Base-by-base conservation (phyloP, 805 yeast species). In the Saccharomycopsis sp. region DNA sequence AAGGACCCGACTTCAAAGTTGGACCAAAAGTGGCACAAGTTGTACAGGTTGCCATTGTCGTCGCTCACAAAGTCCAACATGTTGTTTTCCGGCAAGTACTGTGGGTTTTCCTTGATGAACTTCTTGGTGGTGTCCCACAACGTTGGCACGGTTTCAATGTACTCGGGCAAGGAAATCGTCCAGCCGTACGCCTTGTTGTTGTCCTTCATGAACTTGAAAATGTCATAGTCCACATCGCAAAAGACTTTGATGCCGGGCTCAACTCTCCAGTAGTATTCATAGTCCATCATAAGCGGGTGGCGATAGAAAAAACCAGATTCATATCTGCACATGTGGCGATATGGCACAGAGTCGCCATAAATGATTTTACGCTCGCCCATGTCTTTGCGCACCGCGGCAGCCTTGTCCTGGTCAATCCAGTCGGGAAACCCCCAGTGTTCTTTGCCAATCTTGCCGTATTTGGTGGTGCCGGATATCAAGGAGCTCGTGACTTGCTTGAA, bases 251-350 rank as follows among this genome's bases (percentile, higher is more conserved):
- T 72, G 57, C 77, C 83, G 15, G 96, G 95, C 61, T 87, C 96
- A 41, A 87, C 94, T 63, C 96, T 76, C 96, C 96, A 87, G 68
- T 87, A 87, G 70, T 80, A 87, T 47, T 82, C 86, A 59, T 77
- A 86, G n/a, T 83, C 79, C 41, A 66, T 67, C 69, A 87, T 58
- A 44, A 81, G 56, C 32, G 79, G 79, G 57, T 84, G 92, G 61
- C 79, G 73, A 68, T 73, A 86, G 63, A 87, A 87, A 63, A 86
- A 82, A 1, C 96, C 96, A 12, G 92, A 80, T 61, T 85, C 94
- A 56, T 70, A 87, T 56, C 96, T 72, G 60, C 96, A 86, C 96
- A 86, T 86, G 60, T 86, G 94, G 64, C 95, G 76, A 54, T 79
- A 79, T 2, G 85, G 74, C 46, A 64, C 68, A 13, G 79, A 71